Evolutionary conservation across 306 rosid species (phyloP), one percentile per base, ranked within the genome.

Genomic region (Cucurbita pepo): DNA sequence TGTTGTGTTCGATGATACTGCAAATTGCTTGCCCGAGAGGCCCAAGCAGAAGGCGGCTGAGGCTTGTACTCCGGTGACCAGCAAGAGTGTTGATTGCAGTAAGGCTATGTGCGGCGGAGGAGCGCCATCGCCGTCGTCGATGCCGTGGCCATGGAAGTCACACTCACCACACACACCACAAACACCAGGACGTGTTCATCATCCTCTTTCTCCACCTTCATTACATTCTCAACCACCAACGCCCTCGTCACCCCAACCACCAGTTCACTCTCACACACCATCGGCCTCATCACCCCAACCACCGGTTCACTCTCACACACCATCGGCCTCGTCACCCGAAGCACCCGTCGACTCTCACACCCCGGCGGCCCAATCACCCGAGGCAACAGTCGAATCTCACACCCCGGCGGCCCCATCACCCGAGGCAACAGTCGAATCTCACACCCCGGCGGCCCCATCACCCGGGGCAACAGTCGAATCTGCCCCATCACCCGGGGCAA

Each of bases 1-100:
- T 1, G 14, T 47, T 40, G 62, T 8, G 61, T 74, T 86, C 45
- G 86, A 85, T 10, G 92, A 89, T 36, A 11, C 4, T 0, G 30
- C 18, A 8, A 90, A 90, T 4, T 94, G 98, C 69, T 66, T 94
- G 30, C 90, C 90, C 0, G 80, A 72, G 3, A 86, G 88, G 71
- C 86, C 96, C 2, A 82, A 79, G 12, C 98, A 94, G 56, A 94
- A 78, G 77, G 11, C 11, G 0, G 3, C 70, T 2, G 73, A 56
- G 0, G 56, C n/a, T 36, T 93, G 98, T 47, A 69, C 75, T 25
- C 66, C 18, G 0, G 86, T 87, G 25, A 90, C 84, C 16, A 83
- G 77, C 75, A 88, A 81, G 38, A 90, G 89, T 0, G 79, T 88
- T 19, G 90, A 93, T 73, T 93, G 98, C 37, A 71, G 86, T 76